Evolutionary conservation across 805 yeast species (phyloP).

Genomic region (Wickerhamiella alocasiicola): DNA sequence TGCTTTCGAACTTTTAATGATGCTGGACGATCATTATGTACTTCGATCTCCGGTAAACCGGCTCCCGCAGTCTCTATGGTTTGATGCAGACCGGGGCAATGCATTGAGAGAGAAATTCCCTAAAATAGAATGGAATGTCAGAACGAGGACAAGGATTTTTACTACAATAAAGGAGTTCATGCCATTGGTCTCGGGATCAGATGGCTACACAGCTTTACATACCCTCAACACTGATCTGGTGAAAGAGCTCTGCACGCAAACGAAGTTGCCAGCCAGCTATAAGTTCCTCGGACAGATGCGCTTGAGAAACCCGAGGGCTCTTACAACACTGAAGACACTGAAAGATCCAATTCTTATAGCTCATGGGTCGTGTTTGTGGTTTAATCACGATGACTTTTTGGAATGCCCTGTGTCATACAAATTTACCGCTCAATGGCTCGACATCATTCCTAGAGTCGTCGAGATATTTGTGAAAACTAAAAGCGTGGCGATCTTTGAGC

Average conservation of each 20-base stretch:
- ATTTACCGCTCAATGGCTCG: background rate
- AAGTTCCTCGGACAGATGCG: background rate
- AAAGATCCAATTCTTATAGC: background rate
- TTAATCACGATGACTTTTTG: background rate
- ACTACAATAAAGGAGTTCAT: background rate
- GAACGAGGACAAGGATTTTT: background rate
- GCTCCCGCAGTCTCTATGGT: background rate
- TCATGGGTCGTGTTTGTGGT: conserved; percentile 1
- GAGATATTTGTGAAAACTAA: background rate
- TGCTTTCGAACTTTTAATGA: background rate
- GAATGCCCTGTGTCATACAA: conserved; percentile 4
- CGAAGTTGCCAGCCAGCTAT: background rate
- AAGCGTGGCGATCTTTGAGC: background rate
- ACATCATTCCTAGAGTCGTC: background rate
- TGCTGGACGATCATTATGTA: conserved; percentile 2
- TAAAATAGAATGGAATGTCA: background rate
- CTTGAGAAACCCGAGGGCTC: background rate
- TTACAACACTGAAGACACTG: background rate
- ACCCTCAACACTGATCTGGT: background rate
- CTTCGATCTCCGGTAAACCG: conserved; percentile 1
- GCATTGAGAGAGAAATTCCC: background rate
- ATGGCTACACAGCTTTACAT: background rate
- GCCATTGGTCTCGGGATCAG: background rate
- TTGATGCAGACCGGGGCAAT: background rate
- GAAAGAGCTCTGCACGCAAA: background rate